phyloP scores from a whole-genome alignment of 2,329 filamentous ascomycete genomes.

The Xylariaceae sp. region DNA sequence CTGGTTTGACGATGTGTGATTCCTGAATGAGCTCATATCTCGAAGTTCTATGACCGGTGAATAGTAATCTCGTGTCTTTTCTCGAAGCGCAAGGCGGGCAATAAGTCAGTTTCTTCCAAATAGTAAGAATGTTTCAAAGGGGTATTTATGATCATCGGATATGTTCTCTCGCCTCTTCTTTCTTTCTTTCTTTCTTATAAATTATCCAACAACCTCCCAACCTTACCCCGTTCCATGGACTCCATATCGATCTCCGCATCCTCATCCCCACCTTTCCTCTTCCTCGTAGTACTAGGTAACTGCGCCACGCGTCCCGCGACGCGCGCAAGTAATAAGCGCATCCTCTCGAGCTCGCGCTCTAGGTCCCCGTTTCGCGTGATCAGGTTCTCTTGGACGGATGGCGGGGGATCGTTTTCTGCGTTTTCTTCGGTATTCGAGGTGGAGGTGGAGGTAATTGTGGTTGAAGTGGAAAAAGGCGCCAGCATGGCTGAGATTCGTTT shows the following conservation, averaged over 20 bases:
- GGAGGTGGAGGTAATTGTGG: too few relatives aligned
- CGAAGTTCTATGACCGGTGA: too few relatives aligned
- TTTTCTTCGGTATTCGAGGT: constrained; percentile 14
- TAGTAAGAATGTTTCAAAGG: neutral
- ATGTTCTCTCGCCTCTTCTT: neutral
- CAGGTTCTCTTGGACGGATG: constrained; percentile 57
- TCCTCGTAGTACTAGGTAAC: constrained; percentile 28
- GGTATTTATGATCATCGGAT: neutral
- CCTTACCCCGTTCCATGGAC: constrained; percentile 38
- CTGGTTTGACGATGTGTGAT: too few relatives aligned
- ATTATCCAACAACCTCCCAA: constrained; percentile 38
- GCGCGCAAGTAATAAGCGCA: constrained; percentile 57
- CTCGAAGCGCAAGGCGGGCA: too few relatives aligned
- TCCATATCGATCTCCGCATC: constrained; percentile 33
- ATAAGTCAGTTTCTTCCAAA: too few relatives aligned
- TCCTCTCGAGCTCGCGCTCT: constrained; percentile 61
- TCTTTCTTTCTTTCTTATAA: constrained; percentile 24
- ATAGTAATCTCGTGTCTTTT: too few relatives aligned
- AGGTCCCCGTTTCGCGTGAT: constrained; percentile 60
- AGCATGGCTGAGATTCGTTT: constrained; percentile 47
- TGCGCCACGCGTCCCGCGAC: constrained; percentile 50
- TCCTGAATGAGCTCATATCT: too few relatives aligned
- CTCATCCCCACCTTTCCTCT: neutral
- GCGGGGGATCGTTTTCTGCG: neutral
- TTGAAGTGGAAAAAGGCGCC: constrained; percentile 40